Evolutionary conservation across 257 asterid species (phyloP).

Genomic region (Solanum okadae): DNA sequence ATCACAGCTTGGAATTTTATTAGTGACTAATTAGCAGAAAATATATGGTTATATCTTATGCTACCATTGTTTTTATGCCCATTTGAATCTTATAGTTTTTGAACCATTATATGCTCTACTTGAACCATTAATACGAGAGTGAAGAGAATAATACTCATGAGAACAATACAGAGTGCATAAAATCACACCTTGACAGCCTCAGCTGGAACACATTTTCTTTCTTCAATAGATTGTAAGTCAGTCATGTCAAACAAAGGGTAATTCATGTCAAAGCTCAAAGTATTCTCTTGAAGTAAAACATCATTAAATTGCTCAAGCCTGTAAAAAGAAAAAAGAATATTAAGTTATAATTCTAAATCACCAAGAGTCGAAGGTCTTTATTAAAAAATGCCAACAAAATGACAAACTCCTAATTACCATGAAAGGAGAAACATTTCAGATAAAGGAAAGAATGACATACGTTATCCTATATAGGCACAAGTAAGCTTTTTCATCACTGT

Average conservation of each 20-base stretch:
- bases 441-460: conserved; percentile 31
- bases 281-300: conserved; percentile 72
- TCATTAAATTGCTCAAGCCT: conserved; percentile 97
- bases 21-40: neutral
- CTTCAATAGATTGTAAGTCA: conserved; percentile 46
- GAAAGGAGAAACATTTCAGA: neutral
- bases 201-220: conserved; percentile 30
- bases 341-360: neutral
- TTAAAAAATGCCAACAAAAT: neutral
- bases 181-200: conserved; percentile 55
- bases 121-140: neutral
- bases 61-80: neutral
- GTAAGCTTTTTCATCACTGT: conserved; percentile 47
- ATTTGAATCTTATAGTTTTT: neutral
- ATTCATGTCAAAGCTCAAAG: conserved; percentile 26
- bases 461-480: conserved; percentile 80
- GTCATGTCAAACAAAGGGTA: conserved; percentile 52
- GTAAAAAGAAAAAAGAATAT: conserved; percentile 1
- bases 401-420: neutral
- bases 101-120: neutral
- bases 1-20: neutral
- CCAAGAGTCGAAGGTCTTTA: neutral
- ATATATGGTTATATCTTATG: neutral
- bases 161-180: neutral
- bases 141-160: neutral